Evolutionary conservation across 495 filamentous ascomycete genomes (phyloP).

Genomic region (Opeltia flavorubescens): DNA sequence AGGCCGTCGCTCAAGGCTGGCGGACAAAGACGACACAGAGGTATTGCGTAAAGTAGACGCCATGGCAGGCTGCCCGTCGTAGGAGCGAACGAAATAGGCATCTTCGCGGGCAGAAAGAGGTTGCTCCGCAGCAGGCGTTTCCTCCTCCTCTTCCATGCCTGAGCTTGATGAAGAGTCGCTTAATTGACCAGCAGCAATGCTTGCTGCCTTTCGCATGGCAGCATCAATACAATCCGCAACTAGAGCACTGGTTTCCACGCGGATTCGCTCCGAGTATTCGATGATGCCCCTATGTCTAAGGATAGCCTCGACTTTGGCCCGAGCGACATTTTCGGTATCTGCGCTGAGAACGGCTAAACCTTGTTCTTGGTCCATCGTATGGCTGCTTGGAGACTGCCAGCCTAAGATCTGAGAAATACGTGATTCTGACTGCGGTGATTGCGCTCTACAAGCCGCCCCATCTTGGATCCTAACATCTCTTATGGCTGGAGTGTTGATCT

Average conservation of each 20-base stretch:
- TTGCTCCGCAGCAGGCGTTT: slow-evolving; percentile 17
- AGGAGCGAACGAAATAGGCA: slow-evolving; percentile 18
- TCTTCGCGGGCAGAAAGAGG: slow-evolving; percentile 15
- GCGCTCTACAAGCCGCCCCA: slow-evolving; percentile 53
- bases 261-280: slow-evolving; percentile 91
- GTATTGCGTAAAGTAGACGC: slow-evolving; percentile 22
- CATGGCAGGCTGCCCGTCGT: slow-evolving; percentile 27
- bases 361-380: slow-evolving; percentile 87
- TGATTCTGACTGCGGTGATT: slow-evolving; percentile 90
- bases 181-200: slow-evolving; percentile 71
- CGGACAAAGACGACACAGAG: slow-evolving; percentile 23
- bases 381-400: slow-evolving; percentile 78
- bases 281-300: slow-evolving; percentile 83
- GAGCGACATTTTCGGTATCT: slow-evolving; percentile 72
- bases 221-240: slow-evolving; percentile 92
- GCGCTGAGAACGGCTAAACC: slow-evolving; percentile 75
- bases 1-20: slow-evolving; percentile 28
- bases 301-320: slow-evolving; percentile 82
- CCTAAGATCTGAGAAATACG: slow-evolving; percentile 84
- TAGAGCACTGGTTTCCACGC: slow-evolving; percentile 76
- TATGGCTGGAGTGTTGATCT: slow-evolving; percentile 85
- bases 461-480: slow-evolving; percentile 61
- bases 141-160: slow-evolving; percentile 26
- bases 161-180: slow-evolving; percentile 54
- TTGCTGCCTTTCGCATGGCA: slow-evolving; percentile 78